These are phyloP conservation scores for Pestalotiopsis sp. DNA, from an alignment of 2,329 filamentous ascomycete species.

Conservation along the genomic window DNA sequence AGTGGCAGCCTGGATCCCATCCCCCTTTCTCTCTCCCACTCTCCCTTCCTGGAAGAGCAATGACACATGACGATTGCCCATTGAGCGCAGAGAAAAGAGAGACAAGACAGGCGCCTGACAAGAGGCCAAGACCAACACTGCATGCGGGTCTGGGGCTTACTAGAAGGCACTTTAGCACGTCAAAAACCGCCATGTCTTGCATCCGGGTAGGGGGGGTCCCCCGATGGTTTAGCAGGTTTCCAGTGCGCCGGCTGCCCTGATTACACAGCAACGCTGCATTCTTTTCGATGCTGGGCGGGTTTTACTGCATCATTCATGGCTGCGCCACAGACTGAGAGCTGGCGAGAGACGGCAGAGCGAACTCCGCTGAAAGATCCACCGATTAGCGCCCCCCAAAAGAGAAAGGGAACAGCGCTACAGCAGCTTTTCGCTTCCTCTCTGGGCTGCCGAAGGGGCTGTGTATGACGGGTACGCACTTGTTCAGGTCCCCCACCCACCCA, in stretches of 20 bases:
- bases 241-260: background rate
- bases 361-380: background rate
- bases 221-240: background rate
- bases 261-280: background rate
- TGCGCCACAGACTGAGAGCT: background rate
- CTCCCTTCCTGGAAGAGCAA: background rate
- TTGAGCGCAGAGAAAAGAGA: background rate
- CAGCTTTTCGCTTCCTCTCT: background rate
- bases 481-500: background rate
- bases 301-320: background rate
- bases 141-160: background rate
- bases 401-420: background rate
- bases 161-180: background rate
- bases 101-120: background rate
- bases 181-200: background rate
- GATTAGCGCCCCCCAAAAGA: background rate
- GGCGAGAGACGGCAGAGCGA: background rate
- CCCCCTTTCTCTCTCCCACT: background rate
- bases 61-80: background rate
- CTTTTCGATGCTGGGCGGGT: background rate
- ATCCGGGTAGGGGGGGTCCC: background rate
- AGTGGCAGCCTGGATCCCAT: background rate
- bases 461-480: background rate
- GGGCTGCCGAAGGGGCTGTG: background rate
- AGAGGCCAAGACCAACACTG: background rate